Percentiles rank a stretch among this genome's conserved stretches.
Evolutionary conservation across 2,329 filamentous ascomycete species (phyloP).

Genomic region (Fusarium sp.): DNA sequence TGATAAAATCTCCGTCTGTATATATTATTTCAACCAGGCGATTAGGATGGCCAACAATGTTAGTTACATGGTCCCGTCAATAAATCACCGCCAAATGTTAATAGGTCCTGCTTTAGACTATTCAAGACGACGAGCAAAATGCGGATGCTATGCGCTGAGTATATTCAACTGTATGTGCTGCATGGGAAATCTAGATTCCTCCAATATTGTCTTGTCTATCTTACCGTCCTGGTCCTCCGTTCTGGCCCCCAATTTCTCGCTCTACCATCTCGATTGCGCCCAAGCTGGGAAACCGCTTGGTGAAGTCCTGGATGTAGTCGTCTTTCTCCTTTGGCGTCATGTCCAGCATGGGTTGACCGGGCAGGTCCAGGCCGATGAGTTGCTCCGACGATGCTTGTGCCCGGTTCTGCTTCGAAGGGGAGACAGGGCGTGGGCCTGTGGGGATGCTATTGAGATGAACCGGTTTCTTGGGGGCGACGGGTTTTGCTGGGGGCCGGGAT

Average conservation of each 20-base stretch:
- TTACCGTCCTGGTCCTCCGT: conserved; percentile 51
- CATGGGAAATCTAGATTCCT: conserved; percentile 30
- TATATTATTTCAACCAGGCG: too few species aligned
- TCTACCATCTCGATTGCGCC: conserved; percentile 92
- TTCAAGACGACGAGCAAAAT: conserved; percentile 19
- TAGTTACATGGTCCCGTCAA: too few species aligned
- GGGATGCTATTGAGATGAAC: conserved; percentile 71
- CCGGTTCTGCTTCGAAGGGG: conserved; percentile 61
- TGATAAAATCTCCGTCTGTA: too few species aligned
- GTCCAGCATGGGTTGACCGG: conserved; percentile 65
- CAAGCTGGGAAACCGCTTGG: conserved; percentile 88
- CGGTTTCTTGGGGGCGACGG: conserved; percentile 74
- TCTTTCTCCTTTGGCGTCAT: conserved; percentile 73
- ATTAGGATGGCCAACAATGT: too few species aligned
- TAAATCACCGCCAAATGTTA: too few species aligned
- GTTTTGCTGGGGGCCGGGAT: conserved; percentile 57
- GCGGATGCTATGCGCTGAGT: conserved; percentile 42
- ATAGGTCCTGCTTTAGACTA: not conserved
- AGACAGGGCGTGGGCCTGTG: conserved; percentile 60
- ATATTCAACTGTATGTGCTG: conserved; percentile 47
- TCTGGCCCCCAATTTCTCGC: conserved; percentile 64
- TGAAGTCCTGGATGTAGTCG: conserved; percentile 81
- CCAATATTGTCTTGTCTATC: conserved; percentile 12
- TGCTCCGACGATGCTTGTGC: conserved; percentile 52
- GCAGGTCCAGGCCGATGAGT: conserved; percentile 63